These are phyloP conservation scores for Takashimella koratensis DNA, from an alignment of 1,284 basidiomycete genomes.

Conservation along the genomic window DNA sequence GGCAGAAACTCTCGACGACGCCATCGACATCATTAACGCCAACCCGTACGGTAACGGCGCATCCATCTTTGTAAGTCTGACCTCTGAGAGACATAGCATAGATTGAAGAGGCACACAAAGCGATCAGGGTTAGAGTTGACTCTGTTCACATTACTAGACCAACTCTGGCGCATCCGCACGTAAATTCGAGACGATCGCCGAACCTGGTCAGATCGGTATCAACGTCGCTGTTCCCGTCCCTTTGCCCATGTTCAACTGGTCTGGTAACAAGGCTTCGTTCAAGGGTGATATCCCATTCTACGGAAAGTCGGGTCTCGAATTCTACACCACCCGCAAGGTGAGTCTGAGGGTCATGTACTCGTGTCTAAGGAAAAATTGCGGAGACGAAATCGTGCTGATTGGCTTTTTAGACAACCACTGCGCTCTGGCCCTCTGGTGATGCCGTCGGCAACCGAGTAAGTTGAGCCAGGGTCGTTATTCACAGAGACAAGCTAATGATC, in stretches of 20 bases:
- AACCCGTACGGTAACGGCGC: constrained; percentile 88
- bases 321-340: constrained; percentile 42
- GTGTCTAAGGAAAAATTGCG: no score
- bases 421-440: constrained; percentile 44
- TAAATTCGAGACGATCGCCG: constrained; percentile 83
- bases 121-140: not conserved
- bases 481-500: no score
- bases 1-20: constrained; percentile 85
- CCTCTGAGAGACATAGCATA: constrained; percentile 58
- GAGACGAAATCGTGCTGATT: not conserved
- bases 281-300: constrained; percentile 88
- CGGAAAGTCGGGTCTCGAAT: constrained; percentile 57
- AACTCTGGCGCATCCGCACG: constrained; percentile 94
- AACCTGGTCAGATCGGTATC: constrained; percentile 89
- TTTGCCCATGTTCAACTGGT: constrained; percentile 66
- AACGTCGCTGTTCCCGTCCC: constrained; percentile 90
- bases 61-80: constrained; percentile 90
- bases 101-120: not conserved
- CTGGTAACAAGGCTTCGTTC: constrained; percentile 63
- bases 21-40: constrained; percentile 80
- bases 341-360: not conserved
- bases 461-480: no score
- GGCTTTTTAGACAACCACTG: constrained; percentile 26
- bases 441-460: constrained; percentile 38
- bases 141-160: constrained; percentile 51